Evolutionary conservation across 2,329 filamentous ascomycete genomes (phyloP).

Genomic region (Arachnopeziza araneosa): DNA sequence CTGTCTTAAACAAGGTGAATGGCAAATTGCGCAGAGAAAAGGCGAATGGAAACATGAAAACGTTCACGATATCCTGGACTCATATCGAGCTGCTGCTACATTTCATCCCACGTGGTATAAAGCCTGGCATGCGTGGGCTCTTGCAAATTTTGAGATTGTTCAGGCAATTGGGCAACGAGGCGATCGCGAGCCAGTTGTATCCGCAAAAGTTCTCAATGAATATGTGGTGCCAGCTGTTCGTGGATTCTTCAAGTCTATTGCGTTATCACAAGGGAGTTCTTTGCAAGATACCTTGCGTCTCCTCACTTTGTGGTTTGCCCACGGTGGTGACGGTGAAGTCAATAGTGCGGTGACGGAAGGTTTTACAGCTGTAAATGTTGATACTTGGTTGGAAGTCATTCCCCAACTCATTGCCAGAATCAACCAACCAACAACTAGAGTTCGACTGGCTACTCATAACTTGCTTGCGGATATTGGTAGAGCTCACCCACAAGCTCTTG

Average conservation of each 20-base stretch:
- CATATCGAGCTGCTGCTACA: slow-evolving; percentile 85
- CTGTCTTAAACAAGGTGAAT: slow-evolving; percentile 93
- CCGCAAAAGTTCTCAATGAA: slow-evolving; percentile 64
- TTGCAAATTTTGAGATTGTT: slow-evolving; percentile 98
- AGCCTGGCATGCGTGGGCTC: slow-evolving; percentile 97
- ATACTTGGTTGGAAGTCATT: slow-evolving; percentile 98
- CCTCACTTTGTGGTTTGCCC: slow-evolving; percentile 92
- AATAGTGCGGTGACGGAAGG: slow-evolving; percentile 85
- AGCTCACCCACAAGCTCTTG: slow-evolving; percentile 89
- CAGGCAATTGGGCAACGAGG: slow-evolving; percentile 55
- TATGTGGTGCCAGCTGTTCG: slow-evolving; percentile 92
- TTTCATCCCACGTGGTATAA: slow-evolving; percentile 98
- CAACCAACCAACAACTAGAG: slow-evolving; percentile 86
- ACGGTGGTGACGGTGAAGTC: slow-evolving; percentile 84
- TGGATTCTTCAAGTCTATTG: slow-evolving; percentile 97
- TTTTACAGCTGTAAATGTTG: slow-evolving; percentile 85
- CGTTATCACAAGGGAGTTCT: slow-evolving; percentile 84
- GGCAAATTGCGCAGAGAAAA: slow-evolving; percentile 80
- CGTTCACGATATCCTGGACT: slow-evolving; percentile 82
- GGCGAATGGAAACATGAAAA: slow-evolving; percentile 85
- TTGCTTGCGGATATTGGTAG: slow-evolving; percentile 88
- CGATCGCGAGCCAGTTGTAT: slow-evolving; percentile 21
- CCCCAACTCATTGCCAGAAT: slow-evolving; percentile 96
- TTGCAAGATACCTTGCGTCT: slow-evolving; percentile 91
- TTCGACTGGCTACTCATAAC: slow-evolving; percentile 87